These are phyloP conservation scores for Ogataea minuta DNA, from an alignment of 805 yeast species.

Conservation along the genomic window DNA sequence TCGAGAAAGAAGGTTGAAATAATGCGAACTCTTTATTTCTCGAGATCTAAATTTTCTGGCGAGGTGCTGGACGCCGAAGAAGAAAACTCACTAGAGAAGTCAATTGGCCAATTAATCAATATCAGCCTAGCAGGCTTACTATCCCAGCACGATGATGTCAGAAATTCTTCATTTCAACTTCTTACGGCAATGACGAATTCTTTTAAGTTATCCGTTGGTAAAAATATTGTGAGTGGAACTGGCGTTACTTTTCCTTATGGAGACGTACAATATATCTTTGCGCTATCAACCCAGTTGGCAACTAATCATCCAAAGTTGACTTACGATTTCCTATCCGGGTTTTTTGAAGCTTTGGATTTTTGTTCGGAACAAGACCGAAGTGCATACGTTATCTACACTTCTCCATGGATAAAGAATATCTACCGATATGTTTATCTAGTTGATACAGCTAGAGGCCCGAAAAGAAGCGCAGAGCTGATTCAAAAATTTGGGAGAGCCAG, in stretches of 20 bases:
- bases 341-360: constrained; percentile 50
- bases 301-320: constrained; percentile 56
- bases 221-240: constrained; percentile 50
- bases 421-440: constrained; percentile 53
- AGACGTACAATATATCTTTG: constrained; percentile 56
- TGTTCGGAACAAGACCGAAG: constrained; percentile 36
- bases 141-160: constrained; percentile 55
- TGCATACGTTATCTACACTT: constrained; percentile 48
- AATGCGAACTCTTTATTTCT: constrained; percentile 66
- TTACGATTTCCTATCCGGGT: constrained; percentile 48
- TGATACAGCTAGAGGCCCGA: constrained; percentile 59
- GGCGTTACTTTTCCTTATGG: constrained; percentile 69
- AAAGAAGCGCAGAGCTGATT: constrained; percentile 56
- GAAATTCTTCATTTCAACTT: constrained; percentile 61
- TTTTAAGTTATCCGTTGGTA: constrained; percentile 59
- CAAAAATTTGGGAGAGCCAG: constrained; percentile 62
- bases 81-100: constrained; percentile 36
- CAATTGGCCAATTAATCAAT: constrained; percentile 59
- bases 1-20: constrained; percentile 59
- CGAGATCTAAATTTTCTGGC: constrained; percentile 47
- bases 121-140: constrained; percentile 67
- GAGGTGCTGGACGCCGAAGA: constrained; percentile 26
- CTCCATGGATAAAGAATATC: constrained; percentile 76
- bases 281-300: constrained; percentile 59
- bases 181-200: constrained; percentile 60